Conservation (phyloP, 768 basidiomycete species). For the Mycena olivaceomarginata region DNA sequence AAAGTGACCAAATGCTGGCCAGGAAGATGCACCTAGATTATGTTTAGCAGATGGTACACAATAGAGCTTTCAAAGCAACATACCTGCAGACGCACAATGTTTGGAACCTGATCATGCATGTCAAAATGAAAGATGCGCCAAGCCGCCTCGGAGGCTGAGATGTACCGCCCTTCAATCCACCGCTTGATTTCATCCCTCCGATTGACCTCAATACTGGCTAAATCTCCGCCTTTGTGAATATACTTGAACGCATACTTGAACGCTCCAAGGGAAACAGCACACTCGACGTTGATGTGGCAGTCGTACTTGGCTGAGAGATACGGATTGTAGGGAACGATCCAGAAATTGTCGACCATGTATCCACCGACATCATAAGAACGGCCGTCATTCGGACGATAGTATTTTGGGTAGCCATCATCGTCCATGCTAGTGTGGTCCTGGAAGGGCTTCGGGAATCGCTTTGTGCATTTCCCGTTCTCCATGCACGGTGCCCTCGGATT, state of each 20-base stretch:
- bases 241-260: too few species aligned
- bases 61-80: background rate
- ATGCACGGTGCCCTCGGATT: conserved; percentile 48
- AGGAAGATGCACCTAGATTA: conserved; percentile 1
- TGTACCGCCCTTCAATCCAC: conserved; percentile 46
- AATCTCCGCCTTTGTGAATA: too few species aligned
- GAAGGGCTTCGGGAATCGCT: conserved; percentile 18
- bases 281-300: conserved; percentile 51
- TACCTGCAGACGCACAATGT: conserved; percentile 57
- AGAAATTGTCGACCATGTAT: conserved; percentile 37
- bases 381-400: too few species aligned
- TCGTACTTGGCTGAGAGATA: conserved; percentile 37
- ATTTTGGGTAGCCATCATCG: too few species aligned
- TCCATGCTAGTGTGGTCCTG: background rate
- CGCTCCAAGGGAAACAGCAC: background rate
- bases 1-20: too few species aligned
- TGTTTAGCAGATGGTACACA: background rate
- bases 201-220: too few species aligned
- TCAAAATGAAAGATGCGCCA: conserved; percentile 58
- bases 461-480: conserved; percentile 30
- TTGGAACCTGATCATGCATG: conserved; percentile 56
- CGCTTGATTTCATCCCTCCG: too few species aligned
- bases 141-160: conserved; percentile 55
- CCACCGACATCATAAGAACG: background rate
- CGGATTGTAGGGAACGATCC: conserved; percentile 17